phyloP scores from a whole-genome alignment of 2,329 filamentous ascomycete species.

The Stachybotrys chartarum region DNA sequence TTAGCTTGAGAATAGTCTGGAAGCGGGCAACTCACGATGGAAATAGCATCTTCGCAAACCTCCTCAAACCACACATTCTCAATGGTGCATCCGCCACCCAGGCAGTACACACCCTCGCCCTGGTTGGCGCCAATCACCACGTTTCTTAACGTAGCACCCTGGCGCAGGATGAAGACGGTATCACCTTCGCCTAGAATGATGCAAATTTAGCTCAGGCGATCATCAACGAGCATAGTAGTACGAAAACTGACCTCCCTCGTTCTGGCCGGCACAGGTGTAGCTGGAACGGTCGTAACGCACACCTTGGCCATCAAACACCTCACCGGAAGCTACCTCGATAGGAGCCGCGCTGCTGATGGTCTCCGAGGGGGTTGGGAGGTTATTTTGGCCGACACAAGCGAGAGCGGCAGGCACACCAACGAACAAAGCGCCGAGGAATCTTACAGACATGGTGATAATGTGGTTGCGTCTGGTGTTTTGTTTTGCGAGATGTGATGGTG shows the following conservation, averaged over 20 bases:
- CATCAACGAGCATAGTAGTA: too few species aligned
- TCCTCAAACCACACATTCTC: slow-evolving; percentile 42
- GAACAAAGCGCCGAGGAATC: too few species aligned
- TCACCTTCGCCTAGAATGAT: slow-evolving; percentile 13
- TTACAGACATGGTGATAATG: too few species aligned
- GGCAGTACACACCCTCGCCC: slow-evolving; percentile 37
- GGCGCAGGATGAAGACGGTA: slow-evolving; percentile 32
- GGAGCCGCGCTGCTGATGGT: neutral
- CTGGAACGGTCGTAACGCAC: neutral
- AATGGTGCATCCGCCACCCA: slow-evolving; percentile 30
- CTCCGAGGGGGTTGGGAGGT: neutral
- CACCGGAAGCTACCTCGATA: neutral
- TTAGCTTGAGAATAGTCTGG: neutral
- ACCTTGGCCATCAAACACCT: neutral
- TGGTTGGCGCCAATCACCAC: slow-evolving; percentile 38
- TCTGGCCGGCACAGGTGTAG: neutral
- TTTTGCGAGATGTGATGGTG: too few species aligned
- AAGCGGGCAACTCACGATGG: slow-evolving; percentile 3
- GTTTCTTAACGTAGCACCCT: slow-evolving; percentile 35
- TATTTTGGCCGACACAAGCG: neutral
- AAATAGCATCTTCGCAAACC: slow-evolving; percentile 30
- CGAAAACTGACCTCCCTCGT: neutral
- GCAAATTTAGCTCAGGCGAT: too few species aligned
- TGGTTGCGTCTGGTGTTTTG: too few species aligned
- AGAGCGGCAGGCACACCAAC: neutral